These are phyloP conservation scores for Globisporangium heterothallicum DNA, from an alignment of 352 stramenopile genomes.

Conservation along the genomic window DNA sequence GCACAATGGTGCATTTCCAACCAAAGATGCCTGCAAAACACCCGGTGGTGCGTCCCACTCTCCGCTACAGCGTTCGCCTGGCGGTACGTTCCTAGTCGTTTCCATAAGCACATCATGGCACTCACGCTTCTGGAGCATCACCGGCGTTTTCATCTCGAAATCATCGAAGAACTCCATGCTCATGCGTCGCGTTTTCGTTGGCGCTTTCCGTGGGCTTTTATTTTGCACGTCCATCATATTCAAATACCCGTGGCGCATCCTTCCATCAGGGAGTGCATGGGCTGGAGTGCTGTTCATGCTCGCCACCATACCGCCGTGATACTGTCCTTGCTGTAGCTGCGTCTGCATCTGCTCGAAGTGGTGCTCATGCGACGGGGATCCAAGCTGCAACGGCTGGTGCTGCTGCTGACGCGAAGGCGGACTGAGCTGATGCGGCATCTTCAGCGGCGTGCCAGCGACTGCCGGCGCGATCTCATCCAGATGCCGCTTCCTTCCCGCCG, in stretches of 20 bases:
- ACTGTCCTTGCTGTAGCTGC: neutral
- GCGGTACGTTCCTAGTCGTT: neutral
- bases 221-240: slow-evolving; percentile 12
- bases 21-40: no score
- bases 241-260: neutral
- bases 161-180: slow-evolving; percentile 7
- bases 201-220: slow-evolving; percentile 11
- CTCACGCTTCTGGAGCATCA: neutral
- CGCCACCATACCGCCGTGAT: neutral
- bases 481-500: slow-evolving; percentile 8
- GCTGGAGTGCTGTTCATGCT: slow-evolving; percentile 3
- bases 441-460: neutral
- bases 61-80: neutral
- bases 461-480: slow-evolving; percentile 9
- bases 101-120: neutral
- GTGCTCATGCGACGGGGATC: neutral
- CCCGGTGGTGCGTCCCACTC: neutral
- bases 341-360: slow-evolving; percentile 1
- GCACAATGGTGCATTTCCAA: neutral
- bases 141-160: slow-evolving; percentile 7
- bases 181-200: slow-evolving; percentile 5
- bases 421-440: neutral
- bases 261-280: neutral
- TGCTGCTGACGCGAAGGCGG: slow-evolving; percentile 5
- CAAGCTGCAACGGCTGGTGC: neutral